These are phyloP conservation scores for Candida anglica DNA, from an alignment of 805 yeast genomes.

Conservation along the genomic window DNA sequence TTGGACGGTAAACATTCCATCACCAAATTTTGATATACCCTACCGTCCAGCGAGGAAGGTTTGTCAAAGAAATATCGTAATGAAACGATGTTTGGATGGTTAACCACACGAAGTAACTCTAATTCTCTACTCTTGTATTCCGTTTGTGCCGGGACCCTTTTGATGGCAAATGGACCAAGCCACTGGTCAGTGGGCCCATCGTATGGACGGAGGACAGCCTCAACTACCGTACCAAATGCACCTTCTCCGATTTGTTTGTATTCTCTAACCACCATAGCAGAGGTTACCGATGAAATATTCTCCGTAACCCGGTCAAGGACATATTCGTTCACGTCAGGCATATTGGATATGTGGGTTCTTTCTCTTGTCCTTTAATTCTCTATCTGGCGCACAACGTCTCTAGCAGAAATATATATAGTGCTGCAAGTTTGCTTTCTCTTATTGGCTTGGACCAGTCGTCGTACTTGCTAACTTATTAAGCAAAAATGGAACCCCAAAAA, in stretches of 20 bases:
- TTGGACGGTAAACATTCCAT: constrained; percentile 88
- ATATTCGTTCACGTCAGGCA: constrained; percentile 26
- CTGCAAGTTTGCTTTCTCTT: too few relatives aligned
- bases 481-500: too few relatives aligned
- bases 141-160: constrained; percentile 82
- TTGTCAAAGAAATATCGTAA: constrained; percentile 70
- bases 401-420: too few relatives aligned
- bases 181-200: constrained; percentile 26
- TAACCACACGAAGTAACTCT: constrained; percentile 68
- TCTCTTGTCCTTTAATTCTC: too few relatives aligned
- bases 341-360: constrained; percentile 4
- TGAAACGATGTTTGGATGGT: constrained; percentile 76
- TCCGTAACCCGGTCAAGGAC: constrained; percentile 49
- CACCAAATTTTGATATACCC: constrained; percentile 73
- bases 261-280: constrained; percentile 67
- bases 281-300: constrained; percentile 47
- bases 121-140: constrained; percentile 81
- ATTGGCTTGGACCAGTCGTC: too few relatives aligned
- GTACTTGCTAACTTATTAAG: too few relatives aligned
- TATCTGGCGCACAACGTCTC: too few relatives aligned
- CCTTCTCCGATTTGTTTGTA: constrained; percentile 79
- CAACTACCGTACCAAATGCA: constrained; percentile 82
- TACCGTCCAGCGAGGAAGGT: constrained; percentile 56
- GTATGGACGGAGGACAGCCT: constrained; percentile 51
- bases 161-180: constrained; percentile 82